Evolutionary conservation across 2,329 filamentous ascomycete species (phyloP), one percentile per base, ranked within the genome.

Genomic region (Xylariaceae sp.): DNA sequence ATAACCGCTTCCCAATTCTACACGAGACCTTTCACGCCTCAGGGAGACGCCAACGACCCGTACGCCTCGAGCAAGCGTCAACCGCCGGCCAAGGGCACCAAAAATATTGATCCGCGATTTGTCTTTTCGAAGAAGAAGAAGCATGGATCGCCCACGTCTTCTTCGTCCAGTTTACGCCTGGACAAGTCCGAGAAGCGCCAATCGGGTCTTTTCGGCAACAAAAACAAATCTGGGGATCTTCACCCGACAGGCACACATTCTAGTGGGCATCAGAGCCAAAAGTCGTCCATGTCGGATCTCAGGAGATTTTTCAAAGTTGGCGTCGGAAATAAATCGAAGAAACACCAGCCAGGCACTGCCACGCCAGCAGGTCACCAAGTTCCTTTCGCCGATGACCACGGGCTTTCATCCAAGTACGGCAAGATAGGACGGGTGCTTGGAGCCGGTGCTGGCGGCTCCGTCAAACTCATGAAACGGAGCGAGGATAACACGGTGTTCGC

Each of bases 281-380:
- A 89, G 54, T 85, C 88, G 18, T 97, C 94, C 5, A 97, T 97
- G 88, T 87, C 89, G 3, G 93, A 97, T 63, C 73, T 99, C 55
- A 97, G 96, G 73, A 83, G 94, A n/a, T 99, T 99, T 69, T 96
- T 99, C 77, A 94, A 87, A 71, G 85, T 90, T 55, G 83, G 87
- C 47, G 81, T 83, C 2, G 80, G 85, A 59, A 73, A 81, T 60
- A 90, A 90, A 66, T 79, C 85, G 53, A 90, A 88, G 59, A 83
- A 88, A 31, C 79, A 87, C 4, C 73, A 78, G 10, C 86, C 86
- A 1, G 86, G 86, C 6, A 80, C 81, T 36, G 75, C 81, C 7
- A 78, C 82, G 14, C 75, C 75, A 53, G 74, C 75, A 38, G 1
- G 73, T 2, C 76, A 81, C 54, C 86, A 87, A 63, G 83, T 96